phyloP scores from a whole-genome alignment of 169 alveolate species.

The Cryptosporidium bovis region DNA sequence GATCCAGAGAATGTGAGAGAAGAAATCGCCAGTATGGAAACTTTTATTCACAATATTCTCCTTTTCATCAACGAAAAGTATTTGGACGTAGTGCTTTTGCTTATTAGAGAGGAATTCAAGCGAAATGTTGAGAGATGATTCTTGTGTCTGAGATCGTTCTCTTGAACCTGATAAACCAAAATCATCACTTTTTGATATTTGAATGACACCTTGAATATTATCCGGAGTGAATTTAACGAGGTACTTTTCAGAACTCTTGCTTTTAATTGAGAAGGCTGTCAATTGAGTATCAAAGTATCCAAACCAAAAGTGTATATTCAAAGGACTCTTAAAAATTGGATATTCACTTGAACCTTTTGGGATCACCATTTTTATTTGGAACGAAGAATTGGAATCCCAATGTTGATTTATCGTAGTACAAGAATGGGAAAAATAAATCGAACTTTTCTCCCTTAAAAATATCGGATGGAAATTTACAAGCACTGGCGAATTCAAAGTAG shows the following conservation, averaged over 20 bases:
- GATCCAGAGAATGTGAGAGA: not conserved
- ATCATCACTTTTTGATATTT: not conserved
- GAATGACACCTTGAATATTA: slow-evolving; percentile 14
- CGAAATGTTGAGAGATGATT: slow-evolving; percentile 4
- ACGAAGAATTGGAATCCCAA: slow-evolving; percentile 2
- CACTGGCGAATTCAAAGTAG: not conserved
- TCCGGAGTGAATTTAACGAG: slow-evolving; percentile 7
- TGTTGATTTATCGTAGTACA: not conserved
- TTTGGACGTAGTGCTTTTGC: slow-evolving; percentile 20
- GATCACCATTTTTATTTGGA: not conserved
- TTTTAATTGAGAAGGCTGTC: slow-evolving; percentile 8
- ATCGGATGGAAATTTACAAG: slow-evolving; percentile 37
- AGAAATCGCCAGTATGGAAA: no score
- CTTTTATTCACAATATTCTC: not conserved
- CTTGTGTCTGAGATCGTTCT: not conserved
- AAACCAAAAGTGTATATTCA: slow-evolving; percentile 43
- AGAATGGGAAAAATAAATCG: slow-evolving; percentile 12
- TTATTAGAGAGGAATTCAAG: slow-evolving; percentile 15
- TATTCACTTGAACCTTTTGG: not conserved
- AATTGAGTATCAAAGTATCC: slow-evolving; percentile 31
- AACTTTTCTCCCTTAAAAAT: slow-evolving; percentile 14
- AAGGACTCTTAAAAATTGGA: not conserved
- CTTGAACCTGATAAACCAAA: not conserved
- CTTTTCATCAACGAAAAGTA: not conserved
- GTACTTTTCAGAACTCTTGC: slow-evolving; percentile 4